These are phyloP conservation scores for Coffea eugenioides DNA, from an alignment of 257 asterid genomes.

Conservation along the genomic window DNA sequence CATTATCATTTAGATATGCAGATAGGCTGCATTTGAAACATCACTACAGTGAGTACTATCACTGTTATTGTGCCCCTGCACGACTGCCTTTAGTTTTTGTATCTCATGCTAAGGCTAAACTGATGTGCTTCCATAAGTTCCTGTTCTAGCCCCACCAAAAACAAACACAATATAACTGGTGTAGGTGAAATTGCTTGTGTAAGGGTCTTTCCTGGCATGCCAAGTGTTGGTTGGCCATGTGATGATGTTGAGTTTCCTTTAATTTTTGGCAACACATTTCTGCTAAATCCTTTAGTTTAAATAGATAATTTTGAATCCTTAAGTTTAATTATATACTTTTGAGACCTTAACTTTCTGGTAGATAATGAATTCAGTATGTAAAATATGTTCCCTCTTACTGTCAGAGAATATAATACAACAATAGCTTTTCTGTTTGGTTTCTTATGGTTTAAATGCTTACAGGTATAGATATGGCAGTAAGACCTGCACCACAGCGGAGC, in stretches of 20 bases:
- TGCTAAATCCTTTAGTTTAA: not conserved
- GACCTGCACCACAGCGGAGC: slow-evolving; percentile 31
- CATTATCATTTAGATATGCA: not conserved
- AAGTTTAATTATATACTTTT: not conserved
- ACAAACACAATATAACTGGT: not conserved
- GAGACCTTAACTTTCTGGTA: not conserved
- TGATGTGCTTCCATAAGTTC: not conserved
- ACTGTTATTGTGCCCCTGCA: not conserved
- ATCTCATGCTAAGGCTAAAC: not conserved
- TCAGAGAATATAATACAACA: not conserved
- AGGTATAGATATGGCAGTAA: slow-evolving; percentile 45
- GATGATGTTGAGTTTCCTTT: not conserved
- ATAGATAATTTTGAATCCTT: not conserved
- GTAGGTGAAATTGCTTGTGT: too few relatives aligned
- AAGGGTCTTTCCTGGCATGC: not conserved
- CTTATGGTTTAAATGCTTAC: slow-evolving; percentile 25
- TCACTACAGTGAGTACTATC: not conserved
- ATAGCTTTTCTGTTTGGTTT: not conserved
- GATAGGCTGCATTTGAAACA: not conserved
- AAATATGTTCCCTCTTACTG: not conserved
- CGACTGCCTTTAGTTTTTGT: not conserved
- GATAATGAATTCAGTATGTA: not conserved
- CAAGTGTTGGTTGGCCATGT: not conserved
- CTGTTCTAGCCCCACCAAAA: not conserved
- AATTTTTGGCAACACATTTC: not conserved